Percentiles rank a stretch among this genome's conserved stretches.
These are phyloP conservation scores for Melanogaster broomeanus DNA, from an alignment of 768 basidiomycete species.

Conservation along the genomic window DNA sequence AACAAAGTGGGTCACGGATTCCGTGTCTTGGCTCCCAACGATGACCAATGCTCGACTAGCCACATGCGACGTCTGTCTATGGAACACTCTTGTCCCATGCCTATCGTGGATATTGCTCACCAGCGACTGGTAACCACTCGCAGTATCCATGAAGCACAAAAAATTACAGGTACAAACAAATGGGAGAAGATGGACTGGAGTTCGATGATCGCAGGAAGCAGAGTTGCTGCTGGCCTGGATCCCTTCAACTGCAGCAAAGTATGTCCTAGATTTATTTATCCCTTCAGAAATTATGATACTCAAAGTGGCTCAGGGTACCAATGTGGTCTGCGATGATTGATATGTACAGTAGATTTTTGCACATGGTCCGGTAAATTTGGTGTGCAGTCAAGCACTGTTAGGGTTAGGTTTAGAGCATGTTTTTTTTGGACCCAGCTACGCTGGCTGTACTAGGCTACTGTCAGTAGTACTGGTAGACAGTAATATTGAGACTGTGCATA, in stretches of 20 bases:
- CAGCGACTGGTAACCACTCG: conserved; percentile 74
- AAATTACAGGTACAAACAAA: conserved; percentile 41
- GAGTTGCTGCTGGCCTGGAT: conserved; percentile 67
- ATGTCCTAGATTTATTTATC: background rate
- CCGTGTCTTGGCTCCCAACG: background rate
- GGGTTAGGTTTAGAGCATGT: conserved; percentile 55
- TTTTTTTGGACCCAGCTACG: conserved; percentile 65
- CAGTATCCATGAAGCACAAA: conserved; percentile 53
- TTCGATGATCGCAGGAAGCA: conserved; percentile 67
- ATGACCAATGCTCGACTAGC: conserved; percentile 23
- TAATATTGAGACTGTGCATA: conserved; percentile 79
- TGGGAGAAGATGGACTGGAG: conserved; percentile 76
- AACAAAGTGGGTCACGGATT: conserved; percentile 46
- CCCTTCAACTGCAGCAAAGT: conserved; percentile 23
- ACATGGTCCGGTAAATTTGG: too few relatives aligned
- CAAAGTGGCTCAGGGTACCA: background rate
- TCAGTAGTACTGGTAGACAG: too few relatives aligned
- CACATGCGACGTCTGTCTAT: conserved; percentile 69
- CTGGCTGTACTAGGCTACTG: conserved; percentile 65
- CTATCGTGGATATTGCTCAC: conserved; percentile 64
- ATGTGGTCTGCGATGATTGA: background rate
- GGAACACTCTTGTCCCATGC: conserved; percentile 63
- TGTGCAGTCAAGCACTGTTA: too few relatives aligned
- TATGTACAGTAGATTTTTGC: background rate
- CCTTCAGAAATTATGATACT: background rate